Base-by-base conservation (phyloP, 305 asterid genomes). In the Fraxinus nigra region DNA sequence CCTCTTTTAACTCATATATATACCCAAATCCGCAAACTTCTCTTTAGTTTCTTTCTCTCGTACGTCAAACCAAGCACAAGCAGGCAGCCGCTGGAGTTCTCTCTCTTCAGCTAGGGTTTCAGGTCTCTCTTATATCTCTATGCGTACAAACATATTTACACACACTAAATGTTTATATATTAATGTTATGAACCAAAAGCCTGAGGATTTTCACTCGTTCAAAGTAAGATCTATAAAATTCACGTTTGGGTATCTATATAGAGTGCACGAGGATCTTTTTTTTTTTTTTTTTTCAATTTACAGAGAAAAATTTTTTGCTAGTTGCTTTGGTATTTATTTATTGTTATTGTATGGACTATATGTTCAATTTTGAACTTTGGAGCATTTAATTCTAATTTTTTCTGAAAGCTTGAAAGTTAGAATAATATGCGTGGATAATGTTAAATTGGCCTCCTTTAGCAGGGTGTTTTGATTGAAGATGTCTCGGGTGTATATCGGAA, bases 401-500 rank as follows among this genome's bases (percentile, higher is more conserved):
- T 63, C 33, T 9, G 2, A 3, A 63, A 22, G 4, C 32, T 8
- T 61, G 9, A 9, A 22, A 24, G 63, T 18, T 34, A 7, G 24
- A 40, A 51, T 24, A 24, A 24, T 30, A 30, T 32, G n/a, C 2
- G 14, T 18, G 76, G 63, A 56, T 30, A 54, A 0, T 35, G 34
- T 26, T 48, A 4, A 18, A 35, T 22, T 75, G 11, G 82, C 13
- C 9, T 59, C 34, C n/a, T 51, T 20, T 70, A 14, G 1, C 72
- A 83, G 87, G 84, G 75, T 43, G 30, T 84, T 81, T 65, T 63
- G 79, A 69, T 81, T 86, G 82, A 88, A 88, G 89, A 95, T 95
- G 99, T 89, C 99, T 3, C 85, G 97, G 70, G 97, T 95, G 26
- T 95, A 93, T 11, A 89, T 95, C 37, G 98, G 98, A 26, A 95